phyloP scores from a whole-genome alignment of 345 rosid species.

The Bruguiera parviflora region DNA sequence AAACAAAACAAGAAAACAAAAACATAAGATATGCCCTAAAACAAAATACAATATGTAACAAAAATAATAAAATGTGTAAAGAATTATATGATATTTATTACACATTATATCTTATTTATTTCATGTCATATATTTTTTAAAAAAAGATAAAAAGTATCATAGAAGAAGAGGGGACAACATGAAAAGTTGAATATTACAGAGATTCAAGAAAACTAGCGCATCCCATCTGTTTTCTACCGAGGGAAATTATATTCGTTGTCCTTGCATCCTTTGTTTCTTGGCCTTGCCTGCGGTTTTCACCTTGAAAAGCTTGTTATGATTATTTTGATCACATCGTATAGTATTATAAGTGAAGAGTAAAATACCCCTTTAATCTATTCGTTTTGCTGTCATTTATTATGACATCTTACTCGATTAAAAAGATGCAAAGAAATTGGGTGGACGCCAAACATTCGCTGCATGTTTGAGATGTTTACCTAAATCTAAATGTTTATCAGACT shows the following conservation, averaged over 20 bases:
- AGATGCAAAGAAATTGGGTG: not conserved
- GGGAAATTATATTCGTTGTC: constrained; percentile 11
- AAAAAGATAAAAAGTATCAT: too few relatives aligned
- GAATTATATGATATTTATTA: too few relatives aligned
- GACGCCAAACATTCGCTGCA: not conserved
- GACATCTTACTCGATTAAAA: not conserved
- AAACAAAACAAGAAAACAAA: too few relatives aligned
- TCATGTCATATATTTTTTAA: too few relatives aligned
- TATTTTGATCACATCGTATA: constrained; percentile 2
- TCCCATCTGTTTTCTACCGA: not conserved
- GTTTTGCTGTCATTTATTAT: not conserved
- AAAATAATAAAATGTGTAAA: too few relatives aligned
- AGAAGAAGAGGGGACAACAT: not conserved
- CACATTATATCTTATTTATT: too few relatives aligned
- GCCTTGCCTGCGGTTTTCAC: constrained; percentile 21
- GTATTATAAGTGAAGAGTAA: not conserved
- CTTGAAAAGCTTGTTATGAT: constrained; percentile 17
- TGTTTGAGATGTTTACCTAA: too few relatives aligned
- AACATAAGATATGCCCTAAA: too few relatives aligned
- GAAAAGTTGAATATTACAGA: not conserved
- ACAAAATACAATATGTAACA: too few relatives aligned
- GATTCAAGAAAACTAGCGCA: constrained; percentile 4
- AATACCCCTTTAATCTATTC: not conserved
- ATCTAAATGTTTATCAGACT: too few relatives aligned
- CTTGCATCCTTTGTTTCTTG: constrained; percentile 30